These are phyloP conservation scores for Carex arenaria DNA, from an alignment of 202 grass and related monocot genomes.

Conservation along the genomic window DNA sequence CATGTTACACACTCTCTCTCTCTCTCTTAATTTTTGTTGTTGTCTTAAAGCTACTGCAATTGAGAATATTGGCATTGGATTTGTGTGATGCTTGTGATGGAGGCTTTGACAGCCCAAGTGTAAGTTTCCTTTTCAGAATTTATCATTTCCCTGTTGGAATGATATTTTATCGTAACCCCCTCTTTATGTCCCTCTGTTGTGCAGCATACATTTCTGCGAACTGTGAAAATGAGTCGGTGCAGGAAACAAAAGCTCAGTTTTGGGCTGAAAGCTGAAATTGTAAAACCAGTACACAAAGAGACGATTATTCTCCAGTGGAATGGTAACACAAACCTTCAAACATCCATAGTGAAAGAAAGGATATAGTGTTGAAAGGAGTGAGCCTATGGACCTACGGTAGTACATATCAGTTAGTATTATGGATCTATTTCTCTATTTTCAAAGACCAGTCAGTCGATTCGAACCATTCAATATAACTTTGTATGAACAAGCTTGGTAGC, in stretches of 20 bases:
- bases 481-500: too few relatives aligned
- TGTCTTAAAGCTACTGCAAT: constrained; percentile 45
- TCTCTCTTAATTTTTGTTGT: neutral
- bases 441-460: too few relatives aligned
- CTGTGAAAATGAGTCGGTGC: constrained; percentile 64
- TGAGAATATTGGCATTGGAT: constrained; percentile 61
- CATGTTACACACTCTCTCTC: neutral
- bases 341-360: constrained; percentile 60
- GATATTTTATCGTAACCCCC: neutral
- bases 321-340: constrained; percentile 30
- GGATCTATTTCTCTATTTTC: too few relatives aligned
- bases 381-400: too few relatives aligned
- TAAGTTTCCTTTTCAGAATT: constrained; percentile 26
- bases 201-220: constrained; percentile 40
- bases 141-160: neutral
- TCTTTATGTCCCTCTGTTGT: constrained; percentile 5
- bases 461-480: too few relatives aligned
- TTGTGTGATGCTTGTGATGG: constrained; percentile 70
- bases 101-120: constrained; percentile 64
- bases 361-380: constrained; percentile 22
- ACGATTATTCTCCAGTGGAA: constrained; percentile 74
- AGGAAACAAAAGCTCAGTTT: constrained; percentile 42
- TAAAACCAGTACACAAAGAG: constrained; percentile 58
- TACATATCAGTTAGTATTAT: too few relatives aligned
- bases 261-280: constrained; percentile 22